phyloP scores from a whole-genome alignment of 352 stramenopile species.

The Pythium folliculosum region DNA sequence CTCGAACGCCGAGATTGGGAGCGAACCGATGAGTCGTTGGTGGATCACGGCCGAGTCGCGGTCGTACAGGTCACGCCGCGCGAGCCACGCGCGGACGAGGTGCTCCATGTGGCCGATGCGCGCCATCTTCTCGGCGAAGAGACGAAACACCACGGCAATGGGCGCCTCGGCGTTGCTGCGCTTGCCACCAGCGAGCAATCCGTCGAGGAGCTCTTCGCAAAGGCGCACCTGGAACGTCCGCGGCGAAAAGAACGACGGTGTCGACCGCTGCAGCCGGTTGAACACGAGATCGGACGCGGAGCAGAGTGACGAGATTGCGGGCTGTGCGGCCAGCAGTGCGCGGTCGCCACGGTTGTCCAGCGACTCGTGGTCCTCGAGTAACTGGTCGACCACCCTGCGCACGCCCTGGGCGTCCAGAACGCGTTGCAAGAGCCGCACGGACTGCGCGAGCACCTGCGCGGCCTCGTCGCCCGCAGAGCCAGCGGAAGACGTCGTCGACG shows the following conservation, averaged over 20 bases:
- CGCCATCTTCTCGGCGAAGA: conserved; percentile 64
- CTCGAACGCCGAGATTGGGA: conserved; percentile 55
- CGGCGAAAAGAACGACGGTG: conserved; percentile 48
- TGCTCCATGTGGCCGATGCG: conserved; percentile 52
- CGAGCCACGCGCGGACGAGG: conserved; percentile 54
- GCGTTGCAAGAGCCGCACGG: conserved; percentile 47
- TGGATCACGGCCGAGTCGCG: conserved; percentile 21
- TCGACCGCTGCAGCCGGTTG: conserved; percentile 53
- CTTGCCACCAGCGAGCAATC: conserved; percentile 15
- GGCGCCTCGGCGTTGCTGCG: not conserved
- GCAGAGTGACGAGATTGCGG: conserved; percentile 11
- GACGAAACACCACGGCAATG: conserved; percentile 37
- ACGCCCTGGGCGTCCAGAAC: conserved; percentile 33
- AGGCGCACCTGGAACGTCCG: conserved; percentile 49
- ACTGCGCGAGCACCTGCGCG: conserved; percentile 43
- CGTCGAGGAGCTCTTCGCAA: conserved; percentile 43
- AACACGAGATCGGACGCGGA: conserved; percentile 53
- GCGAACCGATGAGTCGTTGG: conserved; percentile 37
- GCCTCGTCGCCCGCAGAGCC: conserved; percentile 27
- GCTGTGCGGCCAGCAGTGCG: conserved; percentile 3
- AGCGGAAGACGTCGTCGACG: not conserved
- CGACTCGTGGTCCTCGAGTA: conserved; percentile 38
- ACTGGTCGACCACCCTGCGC: conserved; percentile 33
- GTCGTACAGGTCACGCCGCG: conserved; percentile 27
- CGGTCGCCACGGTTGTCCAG: not conserved